Evolutionary conservation across 495 filamentous ascomycete species (phyloP).

Genomic region (Daldinia grandis): DNA sequence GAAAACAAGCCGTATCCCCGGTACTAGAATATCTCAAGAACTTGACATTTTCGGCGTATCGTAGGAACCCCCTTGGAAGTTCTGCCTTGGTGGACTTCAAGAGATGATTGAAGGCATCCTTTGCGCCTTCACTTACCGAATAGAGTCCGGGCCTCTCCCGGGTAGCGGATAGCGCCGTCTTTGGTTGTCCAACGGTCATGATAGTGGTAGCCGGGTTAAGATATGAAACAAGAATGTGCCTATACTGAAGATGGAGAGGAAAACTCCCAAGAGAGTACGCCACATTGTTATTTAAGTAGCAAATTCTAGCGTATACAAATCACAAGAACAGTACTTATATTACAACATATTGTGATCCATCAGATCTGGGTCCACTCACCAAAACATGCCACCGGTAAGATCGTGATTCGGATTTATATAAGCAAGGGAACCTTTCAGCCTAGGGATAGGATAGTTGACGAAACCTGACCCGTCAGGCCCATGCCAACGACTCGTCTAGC

Average conservation of each 20-base stretch:
- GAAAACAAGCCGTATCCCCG: slow-evolving; percentile 55
- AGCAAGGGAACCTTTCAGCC: slow-evolving; percentile 13
- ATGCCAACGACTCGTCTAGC: slow-evolving; percentile 12
- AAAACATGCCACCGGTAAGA: slow-evolving; percentile 20
- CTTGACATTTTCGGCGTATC: slow-evolving; percentile 37
- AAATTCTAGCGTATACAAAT: slow-evolving; percentile 15
- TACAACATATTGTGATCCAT: slow-evolving; percentile 29
- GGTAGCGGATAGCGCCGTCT: slow-evolving; percentile 4
- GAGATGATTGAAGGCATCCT: slow-evolving; percentile 42
- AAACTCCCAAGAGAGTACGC: slow-evolving; percentile 15
- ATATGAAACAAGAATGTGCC: slow-evolving; percentile 9
- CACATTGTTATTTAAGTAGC: slow-evolving; percentile 28
- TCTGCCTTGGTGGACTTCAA: slow-evolving; percentile 35
- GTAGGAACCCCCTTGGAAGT: slow-evolving; percentile 46
- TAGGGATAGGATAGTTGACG: slow-evolving; percentile 4
- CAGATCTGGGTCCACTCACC: slow-evolving; percentile 31
- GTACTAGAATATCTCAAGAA: slow-evolving; percentile 45
- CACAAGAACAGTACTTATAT: slow-evolving; percentile 31
- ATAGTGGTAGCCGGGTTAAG: slow-evolving; percentile 1
- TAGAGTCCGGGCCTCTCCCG: slow-evolving; percentile 8
- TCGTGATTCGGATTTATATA: slow-evolving; percentile 35
- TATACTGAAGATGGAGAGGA: slow-evolving; percentile 12
- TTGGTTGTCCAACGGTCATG: slow-evolving; percentile 34
- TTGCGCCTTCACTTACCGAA: slow-evolving; percentile 43
- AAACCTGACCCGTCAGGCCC: slow-evolving; percentile 14